Base-by-base conservation (phyloP, 805 yeast species). In the Blastobotrys attinorum region DNA sequence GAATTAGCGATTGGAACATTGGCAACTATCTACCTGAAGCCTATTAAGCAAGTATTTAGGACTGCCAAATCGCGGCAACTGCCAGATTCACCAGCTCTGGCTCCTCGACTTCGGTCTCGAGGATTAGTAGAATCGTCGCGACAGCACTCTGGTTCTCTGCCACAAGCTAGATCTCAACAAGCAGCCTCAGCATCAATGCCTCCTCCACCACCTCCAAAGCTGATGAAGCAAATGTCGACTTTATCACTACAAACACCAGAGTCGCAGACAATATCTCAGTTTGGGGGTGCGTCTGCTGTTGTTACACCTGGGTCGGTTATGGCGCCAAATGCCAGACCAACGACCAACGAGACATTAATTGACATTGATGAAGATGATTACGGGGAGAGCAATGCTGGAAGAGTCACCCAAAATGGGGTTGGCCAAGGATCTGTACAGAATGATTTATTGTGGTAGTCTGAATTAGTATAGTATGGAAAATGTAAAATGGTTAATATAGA, bases 21-120 rank as follows among this genome's bases (percentile, higher is more conserved):
- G 42, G 89, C 94, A 0, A 81, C 95, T 0, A 77, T 89, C 11
- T 90, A 88, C 57, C 65, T 89, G 54, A 83, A 87, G 52, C 95
- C 96, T 0, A 81, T 85, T 6, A 73, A 74, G n/a, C 83, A 76
- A 53, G 87, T 88, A 2, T 88, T 88, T 68, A 67, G 95, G 34
- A 60, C 74, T 27, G 71, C 83, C 2, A 80, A 74, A 48, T 62
- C 72, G 1, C 79, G 69, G 48, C 50, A 52, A 17, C 61, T 85
- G 31, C 67, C 75, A 0, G 51, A 58, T 5, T 77, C 83, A 34
- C 73, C 77, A 0, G 79, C 76, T 0, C 57, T 74, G 31, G 65
- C 64, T 10, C 59, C 58, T 2, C 42, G 59, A 27, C 13, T 34
- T 20, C 5, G 35, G 13, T 27, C 36, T 8, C 13, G 16, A 31